Evolutionary conservation across 257 asterid genomes (phyloP).

Genomic region (Lantana camara): DNA sequence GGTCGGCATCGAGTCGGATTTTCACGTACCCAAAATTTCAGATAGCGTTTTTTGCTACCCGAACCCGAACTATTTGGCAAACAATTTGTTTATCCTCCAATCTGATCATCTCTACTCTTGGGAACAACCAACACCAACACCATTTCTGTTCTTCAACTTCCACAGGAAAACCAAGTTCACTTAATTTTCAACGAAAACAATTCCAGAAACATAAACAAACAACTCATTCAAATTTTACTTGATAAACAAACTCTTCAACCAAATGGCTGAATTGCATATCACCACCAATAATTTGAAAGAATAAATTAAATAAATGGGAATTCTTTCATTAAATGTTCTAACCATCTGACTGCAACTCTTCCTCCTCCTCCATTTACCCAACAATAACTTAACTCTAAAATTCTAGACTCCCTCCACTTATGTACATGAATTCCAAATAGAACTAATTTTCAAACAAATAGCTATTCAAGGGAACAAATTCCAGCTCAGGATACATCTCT

Average conservation of each 20-base stretch:
- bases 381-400: slow-evolving; percentile 24
- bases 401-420: slow-evolving; percentile 29
- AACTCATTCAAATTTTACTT: no score
- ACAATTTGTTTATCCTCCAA: no score
- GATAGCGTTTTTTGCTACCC: no score
- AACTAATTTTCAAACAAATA: slow-evolving; percentile 40
- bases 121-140: not conserved
- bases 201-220: no score
- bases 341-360: slow-evolving; percentile 21
- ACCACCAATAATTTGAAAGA: slow-evolving; percentile 17
- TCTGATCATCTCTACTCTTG: no score
- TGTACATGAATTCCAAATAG: slow-evolving; percentile 37
- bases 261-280: not conserved
- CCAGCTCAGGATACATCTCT: slow-evolving; percentile 41
- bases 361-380: slow-evolving; percentile 6
- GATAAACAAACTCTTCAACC: no score
- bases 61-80: no score
- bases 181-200: no score
- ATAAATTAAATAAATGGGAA: not conserved
- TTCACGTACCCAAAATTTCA: no score
- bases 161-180: not conserved
- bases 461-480: slow-evolving; percentile 47
- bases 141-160: not conserved
- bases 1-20: no score
- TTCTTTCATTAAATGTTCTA: slow-evolving; percentile 12